Evolutionary conservation across 1,284 basidiomycete genomes (phyloP).

Genomic region (Leccinum solheimii): DNA sequence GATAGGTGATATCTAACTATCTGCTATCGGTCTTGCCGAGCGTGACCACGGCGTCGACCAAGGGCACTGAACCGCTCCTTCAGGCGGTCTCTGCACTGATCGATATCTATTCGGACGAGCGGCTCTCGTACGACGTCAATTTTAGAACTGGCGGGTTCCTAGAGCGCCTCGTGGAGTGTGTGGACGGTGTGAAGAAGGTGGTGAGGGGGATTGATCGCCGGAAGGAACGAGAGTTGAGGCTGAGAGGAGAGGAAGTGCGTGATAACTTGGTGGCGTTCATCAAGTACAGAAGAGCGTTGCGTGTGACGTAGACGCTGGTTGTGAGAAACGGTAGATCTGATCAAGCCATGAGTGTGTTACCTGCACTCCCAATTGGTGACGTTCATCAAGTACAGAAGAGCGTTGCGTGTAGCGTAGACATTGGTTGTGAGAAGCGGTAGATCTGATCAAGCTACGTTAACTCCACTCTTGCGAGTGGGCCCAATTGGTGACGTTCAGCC

Average conservation of each 20-base stretch:
- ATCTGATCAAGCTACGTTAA: not conserved
- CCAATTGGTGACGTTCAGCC: not conserved
- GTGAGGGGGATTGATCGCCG: constrained; percentile 60
- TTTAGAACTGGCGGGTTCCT: constrained; percentile 68
- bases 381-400: constrained; percentile 85
- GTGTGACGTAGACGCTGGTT: not conserved
- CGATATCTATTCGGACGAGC: constrained; percentile 93
- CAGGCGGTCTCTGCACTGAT: constrained; percentile 86
- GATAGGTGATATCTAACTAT: constrained; percentile 67
- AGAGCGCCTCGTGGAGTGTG: constrained; percentile 48
- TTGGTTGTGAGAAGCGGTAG: not conserved
- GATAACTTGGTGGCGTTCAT: constrained; percentile 91
- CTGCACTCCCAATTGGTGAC: constrained; percentile 49
- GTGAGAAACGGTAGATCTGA: not conserved
- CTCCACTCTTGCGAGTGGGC: too few species aligned
- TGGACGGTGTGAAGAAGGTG: constrained; percentile 59
- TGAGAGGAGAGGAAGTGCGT: constrained; percentile 70
- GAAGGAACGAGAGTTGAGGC: constrained; percentile 54
- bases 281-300: constrained; percentile 66
- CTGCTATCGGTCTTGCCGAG: constrained; percentile 59
- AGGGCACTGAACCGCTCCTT: constrained; percentile 71
- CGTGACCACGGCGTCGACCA: constrained; percentile 37
- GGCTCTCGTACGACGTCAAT: constrained; percentile 75
- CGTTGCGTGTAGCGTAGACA: constrained; percentile 15
- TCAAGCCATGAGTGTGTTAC: not conserved